Evolutionary conservation across 2,329 filamentous ascomycete genomes (phyloP).

Genomic region (Talaromyces rugulosus): DNA sequence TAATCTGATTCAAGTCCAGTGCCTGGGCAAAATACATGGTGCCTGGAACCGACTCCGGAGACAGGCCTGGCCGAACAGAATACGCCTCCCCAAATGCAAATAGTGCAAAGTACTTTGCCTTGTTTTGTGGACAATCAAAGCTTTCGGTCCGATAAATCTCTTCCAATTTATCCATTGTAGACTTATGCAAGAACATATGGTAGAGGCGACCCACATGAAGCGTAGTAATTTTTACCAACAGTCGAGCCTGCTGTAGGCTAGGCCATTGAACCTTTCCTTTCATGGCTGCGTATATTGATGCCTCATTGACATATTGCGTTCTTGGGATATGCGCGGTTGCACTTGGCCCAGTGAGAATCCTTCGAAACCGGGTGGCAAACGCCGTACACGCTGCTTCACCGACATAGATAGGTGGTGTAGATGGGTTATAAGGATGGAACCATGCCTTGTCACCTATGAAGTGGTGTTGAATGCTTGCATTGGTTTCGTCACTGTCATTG

Average conservation of each 20-base stretch:
- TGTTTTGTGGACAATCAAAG: slow-evolving; percentile 31
- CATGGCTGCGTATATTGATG: slow-evolving; percentile 25
- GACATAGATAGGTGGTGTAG: slow-evolving; percentile 34
- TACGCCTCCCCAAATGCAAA: slow-evolving; percentile 46
- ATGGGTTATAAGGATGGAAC: slow-evolving; percentile 33
- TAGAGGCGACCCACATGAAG: slow-evolving; percentile 34
- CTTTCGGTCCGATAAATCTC: slow-evolving; percentile 31
- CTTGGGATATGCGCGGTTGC: slow-evolving; percentile 29
- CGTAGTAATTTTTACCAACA: slow-evolving; percentile 34
- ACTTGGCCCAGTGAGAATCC: slow-evolving; percentile 30
- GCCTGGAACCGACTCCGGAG: slow-evolving; percentile 37
- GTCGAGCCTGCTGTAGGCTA: slow-evolving; percentile 31
- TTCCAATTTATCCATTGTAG: slow-evolving; percentile 36
- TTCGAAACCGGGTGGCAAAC: slow-evolving; percentile 36
- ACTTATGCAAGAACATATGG: slow-evolving; percentile 33
- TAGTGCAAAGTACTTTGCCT: slow-evolving; percentile 44
- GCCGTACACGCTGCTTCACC: slow-evolving; percentile 38
- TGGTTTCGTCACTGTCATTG: slow-evolving; percentile 20
- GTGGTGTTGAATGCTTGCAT: slow-evolving; percentile 28
- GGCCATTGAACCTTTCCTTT: slow-evolving; percentile 30
- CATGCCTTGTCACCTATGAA: slow-evolving; percentile 33
- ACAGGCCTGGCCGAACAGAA: slow-evolving; percentile 34
- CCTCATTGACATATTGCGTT: slow-evolving; percentile 31
- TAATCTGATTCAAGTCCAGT: slow-evolving; percentile 38
- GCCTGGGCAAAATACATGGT: slow-evolving; percentile 42